Evolutionary conservation across 1,284 basidiomycete species (phyloP), one percentile per base, ranked within the genome.

Genomic region (Trametes versicolor): DNA sequence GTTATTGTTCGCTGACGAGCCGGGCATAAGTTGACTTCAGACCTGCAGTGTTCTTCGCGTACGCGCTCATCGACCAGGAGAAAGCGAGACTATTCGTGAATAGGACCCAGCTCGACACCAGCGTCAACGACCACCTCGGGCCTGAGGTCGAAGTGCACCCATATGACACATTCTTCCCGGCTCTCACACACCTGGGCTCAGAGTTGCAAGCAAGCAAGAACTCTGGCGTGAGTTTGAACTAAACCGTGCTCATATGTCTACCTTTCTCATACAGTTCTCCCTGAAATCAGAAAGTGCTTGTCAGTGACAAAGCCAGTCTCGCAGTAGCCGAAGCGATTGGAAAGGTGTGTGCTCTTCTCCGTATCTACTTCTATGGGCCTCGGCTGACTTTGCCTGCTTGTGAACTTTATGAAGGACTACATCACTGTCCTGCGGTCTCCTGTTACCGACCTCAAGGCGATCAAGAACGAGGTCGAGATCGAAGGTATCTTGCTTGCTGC

Each of bases 391-490:
- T 56, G 72, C 69, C 60, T 70, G 62, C 67, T 61, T 60, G 56
- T 25, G 41, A 63, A 64, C 50, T 55, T 72, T 23, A 66, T 67
- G 32, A 70, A 76, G 74, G 75, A 77, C 23, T 87, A 89, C 61
- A 82, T 89, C 70, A 79, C 80, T n/a, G 86, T 90, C 60, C 77
- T 82, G 1, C 85, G 88, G 36, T 95, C 94, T 0, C 92, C 93
- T 2, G 82, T 98, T 15, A 88, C 92, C 13, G 90, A 93, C 63
- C 83, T 95, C 70, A 99, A 99, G 77, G 83, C 96, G 6, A 89
- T 96, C 77, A 99, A 99, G 83, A 99, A 98, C 71, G 81, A 82
- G 39, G 86, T 85, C 1, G 97, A 99, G 76, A 80, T 97, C 13
- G 74, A 76, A 70, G 76, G 75, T 74, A 37, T 21, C 25, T 62